These are phyloP conservation scores for Aspergillus jensenii DNA, from an alignment of 2,329 filamentous ascomycete species.

Conservation along the genomic window DNA sequence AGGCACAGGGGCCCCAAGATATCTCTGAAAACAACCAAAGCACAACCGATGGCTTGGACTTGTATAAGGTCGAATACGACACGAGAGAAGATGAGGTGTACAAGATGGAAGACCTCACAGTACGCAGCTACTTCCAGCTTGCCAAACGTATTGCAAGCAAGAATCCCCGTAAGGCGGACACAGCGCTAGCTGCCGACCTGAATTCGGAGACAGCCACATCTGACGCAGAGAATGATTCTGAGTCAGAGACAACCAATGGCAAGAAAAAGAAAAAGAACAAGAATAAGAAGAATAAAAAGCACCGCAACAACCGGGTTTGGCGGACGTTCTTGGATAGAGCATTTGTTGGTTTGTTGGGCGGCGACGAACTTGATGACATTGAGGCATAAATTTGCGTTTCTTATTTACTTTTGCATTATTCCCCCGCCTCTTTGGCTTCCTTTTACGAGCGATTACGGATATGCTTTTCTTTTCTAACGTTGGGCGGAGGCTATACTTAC, in stretches of 20 bases:
- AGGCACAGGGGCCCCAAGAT: conserved; percentile 29
- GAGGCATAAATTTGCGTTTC: conserved; percentile 8
- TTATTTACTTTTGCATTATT: background rate
- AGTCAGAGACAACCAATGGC: conserved; percentile 22
- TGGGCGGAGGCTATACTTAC: background rate
- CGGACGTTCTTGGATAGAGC: conserved; percentile 73
- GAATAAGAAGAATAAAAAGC: conserved; percentile 19
- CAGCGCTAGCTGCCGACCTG: conserved; percentile 15
- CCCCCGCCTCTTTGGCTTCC: background rate
- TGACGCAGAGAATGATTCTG: background rate
- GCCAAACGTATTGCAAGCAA: conserved; percentile 72
- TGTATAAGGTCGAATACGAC: conserved; percentile 81
- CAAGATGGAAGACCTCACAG: conserved; percentile 77
- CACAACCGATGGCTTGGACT: conserved; percentile 59
- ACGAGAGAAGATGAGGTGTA: conserved; percentile 76
- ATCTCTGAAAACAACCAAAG: conserved; percentile 49
- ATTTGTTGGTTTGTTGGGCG: conserved; percentile 71
- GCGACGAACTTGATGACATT: conserved; percentile 59
- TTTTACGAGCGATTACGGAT: background rate
- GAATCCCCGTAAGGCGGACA: conserved; percentile 22
- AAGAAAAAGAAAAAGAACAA: conserved; percentile 10
- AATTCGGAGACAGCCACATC: conserved; percentile 16
- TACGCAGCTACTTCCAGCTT: conserved; percentile 74
- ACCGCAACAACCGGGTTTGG: conserved; percentile 65
- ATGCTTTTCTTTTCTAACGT: background rate